Base-by-base conservation (phyloP, 345 rosid species). In the Viola odorata region DNA sequence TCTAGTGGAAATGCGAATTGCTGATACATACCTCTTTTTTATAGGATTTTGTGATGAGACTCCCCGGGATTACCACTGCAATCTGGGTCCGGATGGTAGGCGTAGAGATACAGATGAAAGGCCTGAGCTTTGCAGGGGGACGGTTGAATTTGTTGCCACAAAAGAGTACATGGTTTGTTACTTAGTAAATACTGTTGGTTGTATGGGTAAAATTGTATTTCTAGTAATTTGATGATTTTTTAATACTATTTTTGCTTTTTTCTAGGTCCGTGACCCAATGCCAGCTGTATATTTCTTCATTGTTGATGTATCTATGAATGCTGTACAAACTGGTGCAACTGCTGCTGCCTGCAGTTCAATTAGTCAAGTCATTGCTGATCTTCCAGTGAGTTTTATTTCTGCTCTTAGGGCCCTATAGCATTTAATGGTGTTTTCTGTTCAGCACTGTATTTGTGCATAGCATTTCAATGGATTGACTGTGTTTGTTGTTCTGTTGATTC, bases 321-420 rank as follows among this genome's bases (percentile, higher is more conserved):
- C 96, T 9, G 60, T 94, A 66, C 97, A 86, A 76, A 94, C 91
- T 42, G 95, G 97, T 73, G 97, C 97, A 59, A 86, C 97, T 68
- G 97, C 99, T 66, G 96, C 97, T 55, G 95, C 99, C 65, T 94
- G 99, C 80, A 82, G 91, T 75, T 95, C 96, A 36, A 85, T 94
- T 69, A 86, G 64, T 78, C 96, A 94, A 90, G 96, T 94, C 60
- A 81, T 94, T 72, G 71, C 80, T 64, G 96, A 90, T 75, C 95
- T 94, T 81, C 96, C 99, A 47, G 99, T 94, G 71, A 80, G 90
- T 82, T 70, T 41, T 32, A 39, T 37, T 4, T 17, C 32, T 12
- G 10, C 45, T 37, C 50, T 7, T n/a, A 14, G 32, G 32, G 32
- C 32, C 32, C 32, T 23, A 23, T 23, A 23, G 32, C 32, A 23